Conservation (phyloP, 2,329 filamentous ascomycete species). For the Colletotrichum sojae region DNA sequence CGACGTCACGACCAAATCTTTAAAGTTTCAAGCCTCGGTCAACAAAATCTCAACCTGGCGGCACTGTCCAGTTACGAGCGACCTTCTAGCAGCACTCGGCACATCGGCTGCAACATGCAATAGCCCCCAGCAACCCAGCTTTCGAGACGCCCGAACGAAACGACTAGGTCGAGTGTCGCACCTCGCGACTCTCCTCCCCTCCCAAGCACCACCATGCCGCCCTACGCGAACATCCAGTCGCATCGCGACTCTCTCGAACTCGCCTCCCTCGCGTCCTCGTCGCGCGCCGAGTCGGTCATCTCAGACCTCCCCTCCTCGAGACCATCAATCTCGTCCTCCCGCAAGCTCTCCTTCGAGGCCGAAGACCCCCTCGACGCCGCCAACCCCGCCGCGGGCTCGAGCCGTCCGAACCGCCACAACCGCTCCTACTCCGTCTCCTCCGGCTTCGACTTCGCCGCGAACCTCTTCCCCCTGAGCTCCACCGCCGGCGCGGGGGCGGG, state of each 20-base stretch:
- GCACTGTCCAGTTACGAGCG: not conserved
- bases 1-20: constrained; percentile 37
- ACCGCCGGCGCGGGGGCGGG: constrained; percentile 76
- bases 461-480: constrained; percentile 91
- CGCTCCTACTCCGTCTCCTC: constrained; percentile 93
- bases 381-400: constrained; percentile 63
- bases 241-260: constrained; percentile 94
- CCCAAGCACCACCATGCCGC: constrained; percentile 46
- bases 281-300: constrained; percentile 71
- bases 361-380: constrained; percentile 82
- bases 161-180: constrained; percentile 23
- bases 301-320: constrained; percentile 79
- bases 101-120: constrained; percentile 31
- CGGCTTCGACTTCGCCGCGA: constrained; percentile 94
- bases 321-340: constrained; percentile 93
- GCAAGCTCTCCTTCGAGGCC: constrained; percentile 88
- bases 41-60: not conserved
- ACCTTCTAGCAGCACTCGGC: not conserved
- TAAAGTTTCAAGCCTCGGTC: constrained; percentile 16
- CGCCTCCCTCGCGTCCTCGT: constrained; percentile 91
- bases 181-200: constrained; percentile 19
- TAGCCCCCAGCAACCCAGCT: constrained; percentile 21
- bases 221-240: constrained; percentile 59
- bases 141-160: constrained; percentile 22
- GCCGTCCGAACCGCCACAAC: constrained; percentile 60